phyloP scores from a whole-genome alignment of 164 flowering plant genomes.

The Aristolochia californica region DNA sequence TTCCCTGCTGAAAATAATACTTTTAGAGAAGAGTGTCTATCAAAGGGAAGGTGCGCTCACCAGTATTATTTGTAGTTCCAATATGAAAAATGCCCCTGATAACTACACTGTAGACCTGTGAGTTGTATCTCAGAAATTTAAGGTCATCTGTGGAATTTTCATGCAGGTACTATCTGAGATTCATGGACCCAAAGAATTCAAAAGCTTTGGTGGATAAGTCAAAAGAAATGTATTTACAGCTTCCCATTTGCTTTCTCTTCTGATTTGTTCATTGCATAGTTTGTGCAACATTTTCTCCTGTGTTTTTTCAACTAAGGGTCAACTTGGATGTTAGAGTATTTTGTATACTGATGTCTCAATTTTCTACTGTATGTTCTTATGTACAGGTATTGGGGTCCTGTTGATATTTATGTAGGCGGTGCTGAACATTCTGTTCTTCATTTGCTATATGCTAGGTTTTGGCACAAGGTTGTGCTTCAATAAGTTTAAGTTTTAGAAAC shows the following conservation, averaged over 20 bases:
- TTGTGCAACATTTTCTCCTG: background rate
- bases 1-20: too few relatives aligned
- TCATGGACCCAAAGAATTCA: constrained; percentile 92
- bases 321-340: too few relatives aligned
- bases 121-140: too few relatives aligned
- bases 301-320: background rate
- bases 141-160: too few relatives aligned
- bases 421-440: constrained; percentile 99
- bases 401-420: constrained; percentile 96
- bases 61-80: background rate
- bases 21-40: too few relatives aligned
- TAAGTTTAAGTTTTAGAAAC: background rate
- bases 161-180: constrained; percentile 91
- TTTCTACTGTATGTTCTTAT: background rate
- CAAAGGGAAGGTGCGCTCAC: too few relatives aligned
- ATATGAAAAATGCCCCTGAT: background rate
- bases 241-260: background rate
- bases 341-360: too few relatives aligned
- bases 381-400: constrained; percentile 93
- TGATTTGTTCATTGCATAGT: background rate
- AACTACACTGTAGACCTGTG: too few relatives aligned
- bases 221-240: constrained; percentile 58
- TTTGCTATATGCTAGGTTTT: constrained; percentile 86
- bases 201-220: constrained; percentile 61
- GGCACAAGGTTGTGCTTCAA: constrained; percentile 77